Percentiles rank a stretch among this genome's conserved stretches.
These are phyloP conservation scores for Sedum album DNA, from an alignment of 164 flowering plant species.

Conservation along the genomic window DNA sequence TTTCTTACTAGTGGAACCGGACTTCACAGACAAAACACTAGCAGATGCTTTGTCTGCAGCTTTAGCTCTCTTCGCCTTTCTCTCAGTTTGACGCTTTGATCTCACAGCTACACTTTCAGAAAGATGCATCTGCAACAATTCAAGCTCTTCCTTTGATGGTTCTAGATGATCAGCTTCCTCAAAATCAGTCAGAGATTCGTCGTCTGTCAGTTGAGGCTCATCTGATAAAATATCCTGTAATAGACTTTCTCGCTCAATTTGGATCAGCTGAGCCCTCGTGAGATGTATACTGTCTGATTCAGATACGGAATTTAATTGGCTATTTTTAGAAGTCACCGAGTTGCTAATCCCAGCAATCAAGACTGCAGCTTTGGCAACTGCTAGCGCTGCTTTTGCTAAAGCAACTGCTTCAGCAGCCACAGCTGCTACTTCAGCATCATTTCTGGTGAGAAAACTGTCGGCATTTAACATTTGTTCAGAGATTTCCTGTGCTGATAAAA, in stretches of 20 bases:
- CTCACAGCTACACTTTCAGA: conserved; percentile 45
- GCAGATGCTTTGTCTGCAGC: conserved; percentile 58
- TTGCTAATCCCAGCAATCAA: conserved; percentile 22
- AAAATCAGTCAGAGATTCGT: conserved; percentile 3
- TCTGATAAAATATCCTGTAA: conserved; percentile 17
- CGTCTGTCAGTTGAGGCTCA: conserved; percentile 19
- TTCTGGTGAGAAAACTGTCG: conserved; percentile 36
- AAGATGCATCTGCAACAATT: conserved; percentile 39
- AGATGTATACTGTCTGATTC: conserved; percentile 16
- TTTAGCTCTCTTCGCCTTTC: conserved; percentile 56
- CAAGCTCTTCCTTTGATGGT: conserved; percentile 42
- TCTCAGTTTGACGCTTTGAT: conserved; percentile 59
- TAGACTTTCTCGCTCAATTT: conserved; percentile 21
- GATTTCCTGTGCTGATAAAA: conserved; percentile 29
- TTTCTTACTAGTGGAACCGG: conserved; percentile 45
- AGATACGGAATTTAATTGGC: conserved; percentile 9
- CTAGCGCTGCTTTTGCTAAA: conserved; percentile 37
- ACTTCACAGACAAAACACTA: conserved; percentile 33
- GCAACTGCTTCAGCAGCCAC: conserved; percentile 89
- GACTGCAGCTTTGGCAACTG: conserved; percentile 48
- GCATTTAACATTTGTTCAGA: conserved; percentile 33
- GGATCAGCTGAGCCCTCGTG: conserved; percentile 22
- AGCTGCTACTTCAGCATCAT: conserved; percentile 75
- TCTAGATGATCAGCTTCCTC: conserved; percentile 32
- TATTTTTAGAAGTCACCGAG: conserved; percentile 15